Evolutionary conservation across 371 early-diverging fungal species (phyloP), one percentile per base, ranked within the genome.

Genomic region (Chytridium lagenaria): DNA sequence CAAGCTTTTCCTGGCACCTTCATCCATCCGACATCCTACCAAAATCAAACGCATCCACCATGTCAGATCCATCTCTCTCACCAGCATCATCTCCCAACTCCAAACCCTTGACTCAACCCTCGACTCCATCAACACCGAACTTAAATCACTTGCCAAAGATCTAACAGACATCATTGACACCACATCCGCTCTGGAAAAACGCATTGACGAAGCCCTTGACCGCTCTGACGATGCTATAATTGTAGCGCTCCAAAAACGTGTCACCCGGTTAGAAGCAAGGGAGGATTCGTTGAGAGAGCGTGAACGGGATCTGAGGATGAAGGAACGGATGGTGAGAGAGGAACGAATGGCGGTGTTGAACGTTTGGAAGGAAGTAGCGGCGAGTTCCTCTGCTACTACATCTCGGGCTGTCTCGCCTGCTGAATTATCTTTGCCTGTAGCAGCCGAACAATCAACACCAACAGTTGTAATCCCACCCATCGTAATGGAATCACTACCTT

Each of bases 311-410:
- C 23, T 12, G 55, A 52, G 12, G 26, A 23, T n/a, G 26, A 52
- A n/a, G 55, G 55, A 52, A 26, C 7, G 26, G 55, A 52, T n/a
- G 55, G 55, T 12, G 12, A 10, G 55, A 23, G 55, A 52, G 55
- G 55, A 52, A 52, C 55, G 55, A 23, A 52, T 52, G 55, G 55
- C 55, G 5, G 55, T 52, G 55, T 26, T 52, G 19, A 44, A 44
- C 44, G 44, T 44, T 19, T 44, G 44, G 44, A 44, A 19, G 44
- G 44, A 44, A 19, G 44, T 44, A 12, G 44, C 44, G 44, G 44
- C 19, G 7, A 19, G 12, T 26, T 52, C 55, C 12, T 5, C 5
- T 52, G 23, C 12, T 26, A 26, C 26, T 26, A 15, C 55, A 5
- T 52, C 55, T 52, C n/a, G 5, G 7, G 55, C 26, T 26, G n/a